phyloP scores from a whole-genome alignment of 495 filamentous ascomycete species.

The Hamigera avellanea region DNA sequence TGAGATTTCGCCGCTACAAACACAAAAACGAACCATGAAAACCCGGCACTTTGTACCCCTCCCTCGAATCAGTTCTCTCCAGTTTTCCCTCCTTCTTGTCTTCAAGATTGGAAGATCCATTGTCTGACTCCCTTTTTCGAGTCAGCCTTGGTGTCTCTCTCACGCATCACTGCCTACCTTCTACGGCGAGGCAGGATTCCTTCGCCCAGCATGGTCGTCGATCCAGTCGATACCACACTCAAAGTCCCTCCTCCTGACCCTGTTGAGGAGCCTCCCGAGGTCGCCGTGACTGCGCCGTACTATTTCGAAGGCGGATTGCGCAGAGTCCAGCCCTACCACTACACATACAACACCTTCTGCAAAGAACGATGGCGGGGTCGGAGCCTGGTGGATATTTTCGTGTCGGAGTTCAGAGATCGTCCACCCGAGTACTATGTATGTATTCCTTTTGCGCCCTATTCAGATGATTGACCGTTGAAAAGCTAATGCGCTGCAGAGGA shows the following conservation, averaged over 20 bases:
- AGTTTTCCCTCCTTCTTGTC: too few relatives aligned
- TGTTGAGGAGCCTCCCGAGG: conserved; percentile 35
- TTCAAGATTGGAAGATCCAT: too few relatives aligned
- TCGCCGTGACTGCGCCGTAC: conserved; percentile 52
- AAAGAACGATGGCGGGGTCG: conserved; percentile 82
- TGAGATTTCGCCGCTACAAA: too few relatives aligned
- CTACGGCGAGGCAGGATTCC: conserved; percentile 39
- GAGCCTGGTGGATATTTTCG: conserved; percentile 66
- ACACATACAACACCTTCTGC: conserved; percentile 87
- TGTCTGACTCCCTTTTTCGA: too few relatives aligned
- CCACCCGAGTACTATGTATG: conserved; percentile 75
- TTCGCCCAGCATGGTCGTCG: conserved; percentile 43
- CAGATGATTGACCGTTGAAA: neutral
- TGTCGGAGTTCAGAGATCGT: conserved; percentile 77
- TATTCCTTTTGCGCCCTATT: conserved; percentile 1
- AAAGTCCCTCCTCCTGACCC: conserved; percentile 22
- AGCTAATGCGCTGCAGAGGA: conserved; percentile 37
- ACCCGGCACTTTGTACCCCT: too few relatives aligned
- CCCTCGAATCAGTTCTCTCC: too few relatives aligned
- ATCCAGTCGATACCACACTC: conserved; percentile 26
- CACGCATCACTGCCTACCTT: conserved; percentile 46
- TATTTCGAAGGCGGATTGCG: conserved; percentile 69
- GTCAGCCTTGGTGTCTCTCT: conserved; percentile 44
- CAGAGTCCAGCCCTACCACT: conserved; percentile 79
- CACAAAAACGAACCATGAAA: too few relatives aligned